These are phyloP conservation scores for Pythium periplocum DNA, from an alignment of 352 stramenopile species.

Conservation along the genomic window DNA sequence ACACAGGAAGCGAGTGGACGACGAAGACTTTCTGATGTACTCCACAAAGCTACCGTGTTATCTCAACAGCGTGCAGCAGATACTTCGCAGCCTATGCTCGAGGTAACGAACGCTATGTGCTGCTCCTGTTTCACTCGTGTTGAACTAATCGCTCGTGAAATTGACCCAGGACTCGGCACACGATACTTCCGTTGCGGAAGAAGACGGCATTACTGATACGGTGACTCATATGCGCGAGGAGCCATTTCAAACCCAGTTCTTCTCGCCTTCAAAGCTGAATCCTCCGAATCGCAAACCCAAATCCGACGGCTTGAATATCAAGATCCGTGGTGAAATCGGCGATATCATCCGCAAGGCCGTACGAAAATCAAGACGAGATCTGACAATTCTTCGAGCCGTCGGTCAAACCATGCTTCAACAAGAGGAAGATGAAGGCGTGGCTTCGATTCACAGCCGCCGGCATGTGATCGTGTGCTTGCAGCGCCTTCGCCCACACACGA, in stretches of 20 bases:
- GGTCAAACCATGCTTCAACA: constrained; percentile 40
- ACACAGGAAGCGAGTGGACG: not conserved
- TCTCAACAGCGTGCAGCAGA: constrained; percentile 31
- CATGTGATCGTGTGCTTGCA: constrained; percentile 30
- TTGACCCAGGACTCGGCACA: not conserved
- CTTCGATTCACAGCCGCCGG: constrained; percentile 37
- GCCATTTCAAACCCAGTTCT: constrained; percentile 43
- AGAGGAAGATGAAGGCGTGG: constrained; percentile 22
- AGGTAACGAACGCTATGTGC: constrained; percentile 8
- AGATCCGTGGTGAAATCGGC: constrained; percentile 53
- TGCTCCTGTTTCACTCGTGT: constrained; percentile 2
- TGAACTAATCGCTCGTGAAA: not conserved
- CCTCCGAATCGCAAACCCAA: constrained; percentile 12
- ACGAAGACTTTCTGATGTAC: constrained; percentile 42
- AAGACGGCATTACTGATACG: constrained; percentile 55
- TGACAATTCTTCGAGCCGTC: constrained; percentile 51
- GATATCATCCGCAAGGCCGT: constrained; percentile 48
- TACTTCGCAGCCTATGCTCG: not conserved
- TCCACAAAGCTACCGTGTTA: constrained; percentile 52
- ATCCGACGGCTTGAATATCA: constrained; percentile 22
- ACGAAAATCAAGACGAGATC: constrained; percentile 45
- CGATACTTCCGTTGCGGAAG: constrained; percentile 3
- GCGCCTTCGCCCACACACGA: constrained; percentile 4
- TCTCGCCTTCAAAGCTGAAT: constrained; percentile 41
- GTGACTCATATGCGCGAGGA: constrained; percentile 54